Evolutionary conservation across 257 asterid species (phyloP).

Genomic region (Linderniella brevidens): DNA sequence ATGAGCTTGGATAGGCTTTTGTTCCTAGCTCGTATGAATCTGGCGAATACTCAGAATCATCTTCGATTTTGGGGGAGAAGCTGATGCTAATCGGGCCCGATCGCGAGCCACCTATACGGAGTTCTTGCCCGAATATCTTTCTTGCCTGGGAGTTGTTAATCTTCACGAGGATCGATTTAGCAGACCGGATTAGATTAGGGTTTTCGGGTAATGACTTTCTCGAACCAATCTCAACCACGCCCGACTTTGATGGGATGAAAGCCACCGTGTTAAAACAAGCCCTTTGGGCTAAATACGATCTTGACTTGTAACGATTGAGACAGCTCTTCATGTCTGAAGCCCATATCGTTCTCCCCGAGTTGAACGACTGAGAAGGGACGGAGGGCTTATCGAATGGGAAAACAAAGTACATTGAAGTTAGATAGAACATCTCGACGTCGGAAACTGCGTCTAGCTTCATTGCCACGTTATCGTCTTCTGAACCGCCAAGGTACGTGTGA

Average conservation of each 20-base stretch:
- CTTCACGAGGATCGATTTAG: conserved; percentile 39
- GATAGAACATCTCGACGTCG: conserved; percentile 62
- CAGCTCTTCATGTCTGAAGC: conserved; percentile 39
- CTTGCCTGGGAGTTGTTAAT: conserved; percentile 30
- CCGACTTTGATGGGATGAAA: conserved; percentile 65
- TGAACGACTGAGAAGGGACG: conserved; percentile 81
- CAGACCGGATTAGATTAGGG: conserved; percentile 31
- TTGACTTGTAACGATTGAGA: conserved; percentile 51
- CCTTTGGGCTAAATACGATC: conserved; percentile 50
- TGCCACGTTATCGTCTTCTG: conserved; percentile 51
- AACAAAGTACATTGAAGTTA: conserved; percentile 66
- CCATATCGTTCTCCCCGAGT: conserved; percentile 77
- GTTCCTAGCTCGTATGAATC: conserved; percentile 30
- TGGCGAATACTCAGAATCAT: conserved; percentile 26
- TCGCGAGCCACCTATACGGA: conserved; percentile 48
- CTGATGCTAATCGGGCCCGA: conserved; percentile 63
- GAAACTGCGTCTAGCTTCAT: conserved; percentile 58
- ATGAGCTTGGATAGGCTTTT: conserved; percentile 8
- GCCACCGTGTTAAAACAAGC: conserved; percentile 47
- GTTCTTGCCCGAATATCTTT: conserved; percentile 66
- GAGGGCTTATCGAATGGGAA: conserved; percentile 97
- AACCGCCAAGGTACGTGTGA: conserved; percentile 60
- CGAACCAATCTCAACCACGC: conserved; percentile 80
- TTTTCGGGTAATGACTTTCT: conserved; percentile 45
- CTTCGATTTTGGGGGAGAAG: conserved; percentile 57